phyloP scores from a whole-genome alignment of 2,329 filamentous ascomycete species.

The Delphinella strobiligena region DNA sequence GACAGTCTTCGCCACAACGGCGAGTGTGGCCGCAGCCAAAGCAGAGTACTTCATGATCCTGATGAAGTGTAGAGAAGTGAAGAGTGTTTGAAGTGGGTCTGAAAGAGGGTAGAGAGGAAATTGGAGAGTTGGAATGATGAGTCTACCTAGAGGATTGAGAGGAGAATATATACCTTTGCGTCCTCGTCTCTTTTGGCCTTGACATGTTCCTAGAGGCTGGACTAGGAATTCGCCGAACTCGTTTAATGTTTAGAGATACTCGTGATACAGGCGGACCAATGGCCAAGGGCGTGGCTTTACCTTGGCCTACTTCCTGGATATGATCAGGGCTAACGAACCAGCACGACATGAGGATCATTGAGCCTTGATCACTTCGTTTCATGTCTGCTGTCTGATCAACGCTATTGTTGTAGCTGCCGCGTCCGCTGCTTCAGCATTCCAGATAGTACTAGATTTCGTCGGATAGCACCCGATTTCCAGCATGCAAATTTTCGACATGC shows the following conservation, averaged over 20 bases:
- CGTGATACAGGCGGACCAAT: background rate
- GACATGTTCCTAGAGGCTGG: background rate
- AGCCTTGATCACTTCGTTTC: no score
- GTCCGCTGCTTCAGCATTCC: no score
- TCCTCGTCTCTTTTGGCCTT: background rate
- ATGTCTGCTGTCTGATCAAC: no score
- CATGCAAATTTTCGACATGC: no score
- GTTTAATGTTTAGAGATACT: background rate
- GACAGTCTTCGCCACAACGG: constrained; percentile 2
- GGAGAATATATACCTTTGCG: background rate
- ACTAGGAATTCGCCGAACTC: background rate
- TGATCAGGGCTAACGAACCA: no score
- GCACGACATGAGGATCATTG: no score
- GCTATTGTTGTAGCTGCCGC: no score
- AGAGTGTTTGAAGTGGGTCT: background rate
- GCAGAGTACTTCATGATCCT: constrained; percentile 2
- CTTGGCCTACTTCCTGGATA: background rate
- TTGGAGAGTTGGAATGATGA: background rate
- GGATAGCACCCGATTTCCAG: no score
- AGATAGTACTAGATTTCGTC: no score
- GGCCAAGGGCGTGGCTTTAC: background rate
- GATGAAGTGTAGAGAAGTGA: background rate
- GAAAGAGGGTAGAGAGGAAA: background rate
- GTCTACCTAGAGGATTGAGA: background rate
- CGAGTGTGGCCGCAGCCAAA: constrained; percentile 2